These are phyloP conservation scores for Helotiales sp. DNA, from an alignment of 2,329 filamentous ascomycete species.

Conservation along the genomic window DNA sequence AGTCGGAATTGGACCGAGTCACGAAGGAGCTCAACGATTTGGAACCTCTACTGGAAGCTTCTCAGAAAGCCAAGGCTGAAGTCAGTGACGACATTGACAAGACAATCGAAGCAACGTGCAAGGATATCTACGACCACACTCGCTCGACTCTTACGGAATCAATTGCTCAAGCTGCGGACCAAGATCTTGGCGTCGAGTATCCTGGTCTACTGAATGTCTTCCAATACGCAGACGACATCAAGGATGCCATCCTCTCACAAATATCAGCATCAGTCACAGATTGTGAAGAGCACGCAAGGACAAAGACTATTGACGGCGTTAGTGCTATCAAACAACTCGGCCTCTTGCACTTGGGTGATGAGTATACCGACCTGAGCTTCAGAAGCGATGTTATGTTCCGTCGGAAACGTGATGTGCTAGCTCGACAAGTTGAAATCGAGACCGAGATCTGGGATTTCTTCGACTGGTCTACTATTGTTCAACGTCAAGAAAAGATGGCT, in stretches of 20 bases:
- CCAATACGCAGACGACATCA: conserved; percentile 90
- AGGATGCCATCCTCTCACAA: conserved; percentile 85
- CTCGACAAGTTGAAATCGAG: conserved; percentile 81
- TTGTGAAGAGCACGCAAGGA: conserved; percentile 85
- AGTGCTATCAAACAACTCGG: conserved; percentile 87
- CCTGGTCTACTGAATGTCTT: conserved; percentile 83
- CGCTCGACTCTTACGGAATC: conserved; percentile 72
- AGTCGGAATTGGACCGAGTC: conserved; percentile 81
- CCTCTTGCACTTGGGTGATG: conserved; percentile 81
- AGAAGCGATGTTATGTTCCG: conserved; percentile 93
- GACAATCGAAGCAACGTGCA: conserved; percentile 81
- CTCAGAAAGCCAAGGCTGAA: conserved; percentile 74
- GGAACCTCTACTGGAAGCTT: conserved; percentile 82
- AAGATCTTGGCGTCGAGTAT: conserved; percentile 80
- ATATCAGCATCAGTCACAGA: conserved; percentile 75
- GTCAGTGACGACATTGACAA: conserved; percentile 79
- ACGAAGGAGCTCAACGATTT: conserved; percentile 77
- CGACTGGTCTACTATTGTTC: conserved; percentile 78
- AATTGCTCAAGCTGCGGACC: conserved; percentile 74
- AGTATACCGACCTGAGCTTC: conserved; percentile 85
- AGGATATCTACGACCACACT: conserved; percentile 82
- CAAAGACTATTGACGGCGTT: conserved; percentile 76
- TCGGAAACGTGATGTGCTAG: conserved; percentile 75
- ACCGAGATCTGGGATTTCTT: conserved; percentile 94
- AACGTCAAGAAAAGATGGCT: conserved; percentile 91